phyloP scores from a whole-genome alignment of 2,329 filamentous ascomycete genomes.

The Samsoniella hepiali region DNA sequence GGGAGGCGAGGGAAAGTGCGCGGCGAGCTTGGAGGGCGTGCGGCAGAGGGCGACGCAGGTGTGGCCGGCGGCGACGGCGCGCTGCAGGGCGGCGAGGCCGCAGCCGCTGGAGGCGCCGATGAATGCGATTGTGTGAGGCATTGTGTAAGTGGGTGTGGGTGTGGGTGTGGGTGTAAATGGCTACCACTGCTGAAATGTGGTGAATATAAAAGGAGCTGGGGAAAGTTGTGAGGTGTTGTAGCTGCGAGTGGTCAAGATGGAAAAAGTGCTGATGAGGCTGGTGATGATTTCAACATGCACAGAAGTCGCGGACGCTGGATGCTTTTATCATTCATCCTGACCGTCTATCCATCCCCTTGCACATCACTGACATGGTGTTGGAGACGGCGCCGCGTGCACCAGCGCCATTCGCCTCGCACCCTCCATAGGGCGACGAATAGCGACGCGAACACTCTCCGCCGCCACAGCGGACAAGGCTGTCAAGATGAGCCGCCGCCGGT shows the following conservation, averaged over 20 bases:
- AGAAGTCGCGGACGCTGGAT: not conserved
- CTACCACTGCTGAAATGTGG: not conserved
- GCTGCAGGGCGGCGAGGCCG: constrained; percentile 37
- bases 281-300: not conserved
- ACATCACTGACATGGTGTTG: too few relatives aligned
- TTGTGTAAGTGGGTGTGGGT: not conserved
- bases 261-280: not conserved
- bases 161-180: not conserved
- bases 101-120: constrained; percentile 44
- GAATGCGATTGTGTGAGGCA: constrained; percentile 29
- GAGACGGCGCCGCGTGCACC: not conserved
- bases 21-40: constrained; percentile 38
- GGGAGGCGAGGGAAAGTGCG: constrained; percentile 29
- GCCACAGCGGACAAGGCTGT: not conserved
- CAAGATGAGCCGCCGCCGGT: too few relatives aligned
- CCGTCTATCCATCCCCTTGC: too few relatives aligned
- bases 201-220: not conserved
- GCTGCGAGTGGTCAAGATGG: not conserved
- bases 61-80: constrained; percentile 36
- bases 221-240: not conserved
- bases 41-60: constrained; percentile 41
- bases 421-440: not conserved
- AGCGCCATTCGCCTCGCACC: not conserved
- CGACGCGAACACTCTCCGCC: not conserved
- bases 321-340: not conserved